Conservation (phyloP, 192 early-diverging fungal genomes). For the Entomortierella beljakovae region DNA sequence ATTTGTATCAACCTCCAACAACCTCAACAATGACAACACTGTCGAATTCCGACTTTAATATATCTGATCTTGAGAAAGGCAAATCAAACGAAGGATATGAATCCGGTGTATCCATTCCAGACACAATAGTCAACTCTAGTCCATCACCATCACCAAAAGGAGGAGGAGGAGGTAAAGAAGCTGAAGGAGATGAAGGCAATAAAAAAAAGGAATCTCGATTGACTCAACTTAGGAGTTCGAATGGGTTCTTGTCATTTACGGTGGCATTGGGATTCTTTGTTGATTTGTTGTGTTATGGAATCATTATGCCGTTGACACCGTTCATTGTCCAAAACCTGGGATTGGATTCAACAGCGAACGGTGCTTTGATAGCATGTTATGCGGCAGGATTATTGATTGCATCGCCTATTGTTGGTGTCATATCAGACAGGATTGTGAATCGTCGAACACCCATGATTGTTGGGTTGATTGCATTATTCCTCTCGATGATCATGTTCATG, state of each 20-base stretch:
- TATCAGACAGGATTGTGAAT: slow-evolving; percentile 40
- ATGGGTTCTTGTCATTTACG: slow-evolving; percentile 24
- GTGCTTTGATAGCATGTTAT: slow-evolving; percentile 38
- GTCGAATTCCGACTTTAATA: too few species aligned
- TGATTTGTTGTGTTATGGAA: slow-evolving; percentile 39
- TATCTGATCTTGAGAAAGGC: too few species aligned
- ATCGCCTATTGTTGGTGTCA: slow-evolving; percentile 27
- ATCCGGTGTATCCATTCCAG: too few species aligned
- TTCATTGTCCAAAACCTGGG: slow-evolving; percentile 33
- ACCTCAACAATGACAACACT: too few species aligned
- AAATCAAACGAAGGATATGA: too few species aligned
- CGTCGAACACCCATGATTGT: slow-evolving; percentile 50
- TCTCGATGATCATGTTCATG: slow-evolving; percentile 43
- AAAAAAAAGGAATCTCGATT: not conserved
- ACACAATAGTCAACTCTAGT: too few species aligned
- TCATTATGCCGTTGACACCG: slow-evolving; percentile 46
- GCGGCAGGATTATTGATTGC: slow-evolving; percentile 29
- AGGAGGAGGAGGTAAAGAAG: too few species aligned
- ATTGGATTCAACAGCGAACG: slow-evolving; percentile 27
- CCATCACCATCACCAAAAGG: too few species aligned
- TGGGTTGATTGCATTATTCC: slow-evolving; percentile 35
- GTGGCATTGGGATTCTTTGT: slow-evolving; percentile 37
- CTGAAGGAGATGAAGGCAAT: not conserved
- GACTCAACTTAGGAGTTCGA: slow-evolving; percentile 21
- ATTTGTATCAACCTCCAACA: too few species aligned